A percentile compares a stretch with the other conserved stretches of the same genome.
Conservation (phyloP, 768 basidiomycete genomes). For the Strobilomyces confusus region DNA sequence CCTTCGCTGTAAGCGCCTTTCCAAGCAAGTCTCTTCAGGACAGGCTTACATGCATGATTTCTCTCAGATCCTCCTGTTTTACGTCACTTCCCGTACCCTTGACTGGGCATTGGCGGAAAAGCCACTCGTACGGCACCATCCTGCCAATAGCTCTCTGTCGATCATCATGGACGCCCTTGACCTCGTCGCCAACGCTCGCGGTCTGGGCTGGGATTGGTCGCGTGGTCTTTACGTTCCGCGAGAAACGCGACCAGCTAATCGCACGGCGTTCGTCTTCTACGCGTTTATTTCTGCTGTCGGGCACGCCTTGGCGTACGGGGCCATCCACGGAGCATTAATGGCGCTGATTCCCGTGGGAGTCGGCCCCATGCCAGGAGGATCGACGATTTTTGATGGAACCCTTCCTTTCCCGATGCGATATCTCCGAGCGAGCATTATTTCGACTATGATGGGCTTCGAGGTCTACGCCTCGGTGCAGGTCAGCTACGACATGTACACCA, state of each 20-base stretch:
- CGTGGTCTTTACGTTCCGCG: not conserved
- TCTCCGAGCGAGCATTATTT: not conserved
- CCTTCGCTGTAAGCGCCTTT: not conserved
- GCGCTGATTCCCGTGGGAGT: not conserved
- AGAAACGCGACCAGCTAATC: not conserved
- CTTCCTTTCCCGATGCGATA: not conserved
- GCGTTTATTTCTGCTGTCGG: not conserved
- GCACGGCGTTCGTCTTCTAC: not conserved
- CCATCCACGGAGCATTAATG: not conserved
- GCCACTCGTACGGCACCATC: slow-evolving; percentile 36
- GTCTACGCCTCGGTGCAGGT: not conserved
- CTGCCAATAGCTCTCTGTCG: not conserved
- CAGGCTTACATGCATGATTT: too few species aligned
- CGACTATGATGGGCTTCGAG: not conserved
- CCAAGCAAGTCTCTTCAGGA: not conserved
- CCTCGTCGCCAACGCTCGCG: not conserved
- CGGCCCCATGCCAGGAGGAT: not conserved
- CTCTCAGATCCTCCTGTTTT: not conserved
- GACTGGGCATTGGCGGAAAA: not conserved
- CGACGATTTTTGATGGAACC: not conserved
- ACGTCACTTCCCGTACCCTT: not conserved
- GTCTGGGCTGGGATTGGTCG: slow-evolving; percentile 3
- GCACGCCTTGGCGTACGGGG: not conserved
- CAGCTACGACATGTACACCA: not conserved
- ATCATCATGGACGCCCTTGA: not conserved